phyloP scores from a whole-genome alignment of 768 basidiomycete genomes.

The Dacryopinax primogenitus region DNA sequence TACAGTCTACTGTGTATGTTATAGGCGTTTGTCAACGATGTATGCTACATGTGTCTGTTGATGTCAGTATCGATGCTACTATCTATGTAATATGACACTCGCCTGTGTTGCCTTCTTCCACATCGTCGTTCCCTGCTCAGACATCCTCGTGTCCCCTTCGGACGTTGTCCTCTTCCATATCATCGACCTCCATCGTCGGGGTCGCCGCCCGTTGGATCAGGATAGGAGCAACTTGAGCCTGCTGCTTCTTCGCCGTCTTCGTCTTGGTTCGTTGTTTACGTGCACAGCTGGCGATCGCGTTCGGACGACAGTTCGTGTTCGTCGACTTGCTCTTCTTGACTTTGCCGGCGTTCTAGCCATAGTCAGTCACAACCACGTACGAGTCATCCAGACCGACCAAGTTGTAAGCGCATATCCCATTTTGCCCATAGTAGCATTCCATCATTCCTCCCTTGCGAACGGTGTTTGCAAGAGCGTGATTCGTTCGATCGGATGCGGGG shows the following conservation, averaged over 20 bases:
- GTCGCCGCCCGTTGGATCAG: neutral
- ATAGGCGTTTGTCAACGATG: neutral
- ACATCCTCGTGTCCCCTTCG: neutral
- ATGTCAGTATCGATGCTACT: too few species aligned
- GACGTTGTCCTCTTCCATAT: neutral
- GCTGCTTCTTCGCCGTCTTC: neutral
- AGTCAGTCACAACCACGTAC: neutral
- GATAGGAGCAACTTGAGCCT: neutral
- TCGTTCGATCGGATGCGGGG: neutral
- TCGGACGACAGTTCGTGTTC: neutral
- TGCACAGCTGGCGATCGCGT: slow-evolving; percentile 1
- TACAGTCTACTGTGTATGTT: neutral
- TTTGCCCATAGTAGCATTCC: slow-evolving; percentile 3
- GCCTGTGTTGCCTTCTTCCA: neutral
- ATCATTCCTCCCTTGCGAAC: neutral
- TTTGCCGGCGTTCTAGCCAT: neutral
- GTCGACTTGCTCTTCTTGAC: neutral
- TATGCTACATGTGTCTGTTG: neutral
- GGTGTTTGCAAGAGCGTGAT: neutral
- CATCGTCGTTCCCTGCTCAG: neutral
- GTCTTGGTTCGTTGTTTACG: slow-evolving; percentile 3
- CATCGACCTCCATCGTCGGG: neutral
- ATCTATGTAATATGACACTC: neutral
- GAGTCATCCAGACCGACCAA: neutral
- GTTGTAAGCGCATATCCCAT: neutral